These are phyloP conservation scores for Cryptococcus sp. DNA, from an alignment of 1,284 basidiomycete genomes.

Conservation along the genomic window DNA sequence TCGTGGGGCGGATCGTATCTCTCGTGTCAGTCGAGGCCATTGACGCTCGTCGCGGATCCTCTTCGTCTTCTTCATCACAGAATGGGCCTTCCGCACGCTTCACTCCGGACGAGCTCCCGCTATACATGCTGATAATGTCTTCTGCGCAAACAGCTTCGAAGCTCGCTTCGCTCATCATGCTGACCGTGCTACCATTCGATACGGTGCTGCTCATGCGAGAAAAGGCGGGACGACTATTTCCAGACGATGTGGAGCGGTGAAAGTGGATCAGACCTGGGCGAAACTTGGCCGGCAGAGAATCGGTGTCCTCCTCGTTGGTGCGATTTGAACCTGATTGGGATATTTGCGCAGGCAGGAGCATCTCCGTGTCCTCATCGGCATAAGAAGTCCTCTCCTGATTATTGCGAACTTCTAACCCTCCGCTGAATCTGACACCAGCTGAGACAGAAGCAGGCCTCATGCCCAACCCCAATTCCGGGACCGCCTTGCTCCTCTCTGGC, in stretches of 20 bases:
- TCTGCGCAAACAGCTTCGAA: slow-evolving; percentile 33
- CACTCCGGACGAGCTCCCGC: slow-evolving; percentile 5
- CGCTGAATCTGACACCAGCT: not conserved
- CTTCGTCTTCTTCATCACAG: slow-evolving; percentile 1
- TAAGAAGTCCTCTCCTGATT: not conserved
- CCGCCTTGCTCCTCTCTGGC: not conserved
- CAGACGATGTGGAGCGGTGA: slow-evolving; percentile 18
- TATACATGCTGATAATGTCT: slow-evolving; percentile 30
- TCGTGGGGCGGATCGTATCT: slow-evolving; percentile 1
- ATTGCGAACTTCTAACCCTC: not conserved
- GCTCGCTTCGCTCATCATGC: slow-evolving; percentile 24
- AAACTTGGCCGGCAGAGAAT: slow-evolving; percentile 5
- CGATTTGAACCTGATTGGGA: not conserved
- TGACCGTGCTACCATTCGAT: slow-evolving; percentile 15
- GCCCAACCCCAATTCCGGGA: not conserved
- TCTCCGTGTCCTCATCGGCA: not conserved
- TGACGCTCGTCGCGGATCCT: slow-evolving; percentile 7
- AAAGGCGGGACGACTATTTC: slow-evolving; percentile 6
- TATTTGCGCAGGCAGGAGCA: not conserved
- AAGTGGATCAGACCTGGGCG: slow-evolving; percentile 36
- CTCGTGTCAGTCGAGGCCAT: slow-evolving; percentile 7
- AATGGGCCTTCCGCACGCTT: slow-evolving; percentile 12
- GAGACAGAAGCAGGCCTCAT: slow-evolving; percentile 2
- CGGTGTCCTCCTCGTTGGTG: slow-evolving; percentile 2
- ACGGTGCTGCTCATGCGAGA: slow-evolving; percentile 10